Conservation (phyloP, 129 eudicot species). For the Ambrosia trifida region DNA sequence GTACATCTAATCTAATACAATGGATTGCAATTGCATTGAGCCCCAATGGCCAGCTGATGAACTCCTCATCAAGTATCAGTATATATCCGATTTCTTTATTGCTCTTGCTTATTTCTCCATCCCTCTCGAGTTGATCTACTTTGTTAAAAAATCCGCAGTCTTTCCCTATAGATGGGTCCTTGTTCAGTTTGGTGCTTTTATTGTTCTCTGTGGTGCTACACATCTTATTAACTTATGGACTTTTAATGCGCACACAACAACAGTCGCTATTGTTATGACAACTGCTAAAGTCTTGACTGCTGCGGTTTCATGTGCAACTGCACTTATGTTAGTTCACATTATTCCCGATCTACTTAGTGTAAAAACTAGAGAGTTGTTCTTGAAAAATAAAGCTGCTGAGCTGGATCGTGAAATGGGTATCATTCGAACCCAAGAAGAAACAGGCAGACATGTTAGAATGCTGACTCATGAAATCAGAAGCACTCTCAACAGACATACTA, state of each 20-base stretch:
- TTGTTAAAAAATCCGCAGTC: slow-evolving; percentile 89
- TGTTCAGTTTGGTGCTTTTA: slow-evolving; percentile 96
- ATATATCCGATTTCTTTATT: slow-evolving; percentile 89
- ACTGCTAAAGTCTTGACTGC: slow-evolving; percentile 78
- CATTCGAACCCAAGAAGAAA: slow-evolving; percentile 95
- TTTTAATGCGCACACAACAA: slow-evolving; percentile 65
- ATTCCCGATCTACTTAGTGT: slow-evolving; percentile 93
- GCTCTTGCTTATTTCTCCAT: slow-evolving; percentile 96
- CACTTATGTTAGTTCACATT: slow-evolving; percentile 88
- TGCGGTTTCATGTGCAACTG: slow-evolving; percentile 88
- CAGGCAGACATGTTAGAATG: slow-evolving; percentile 96
- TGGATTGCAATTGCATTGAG: slow-evolving; percentile 96
- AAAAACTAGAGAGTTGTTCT: slow-evolving; percentile 86
- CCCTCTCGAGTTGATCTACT: slow-evolving; percentile 87
- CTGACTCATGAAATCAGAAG: slow-evolving; percentile 97
- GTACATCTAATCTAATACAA: slow-evolving; percentile 13
- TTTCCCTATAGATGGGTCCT: slow-evolving; percentile 96
- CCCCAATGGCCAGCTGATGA: slow-evolving; percentile 97
- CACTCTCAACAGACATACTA: slow-evolving; percentile 95
- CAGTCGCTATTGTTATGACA: slow-evolving; percentile 88
- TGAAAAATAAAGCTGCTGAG: slow-evolving; percentile 94
- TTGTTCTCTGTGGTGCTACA: slow-evolving; percentile 93
- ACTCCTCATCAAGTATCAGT: slow-evolving; percentile 82
- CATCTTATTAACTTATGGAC: slow-evolving; percentile 95
- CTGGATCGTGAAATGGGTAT: slow-evolving; percentile 97